Conservation (phyloP, 2,329 filamentous ascomycete genomes). For the Colletotrichum eleusines region DNA sequence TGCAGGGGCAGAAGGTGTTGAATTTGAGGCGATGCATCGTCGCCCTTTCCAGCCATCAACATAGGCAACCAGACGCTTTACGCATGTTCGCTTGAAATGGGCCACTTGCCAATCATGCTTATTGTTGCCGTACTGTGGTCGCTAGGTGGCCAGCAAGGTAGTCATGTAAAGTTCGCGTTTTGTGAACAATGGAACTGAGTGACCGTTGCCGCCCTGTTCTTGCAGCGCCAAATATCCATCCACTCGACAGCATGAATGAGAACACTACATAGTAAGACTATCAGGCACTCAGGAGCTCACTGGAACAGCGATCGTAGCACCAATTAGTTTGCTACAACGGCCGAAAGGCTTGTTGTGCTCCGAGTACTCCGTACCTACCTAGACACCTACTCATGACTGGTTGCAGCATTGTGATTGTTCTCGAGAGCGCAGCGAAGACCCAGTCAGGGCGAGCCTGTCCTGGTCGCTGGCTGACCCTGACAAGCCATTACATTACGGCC, state of each 20-base stretch:
- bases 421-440: constrained; percentile 2
- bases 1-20: neutral
- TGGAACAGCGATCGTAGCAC: neutral
- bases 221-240: constrained; percentile 6
- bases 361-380: too few species aligned
- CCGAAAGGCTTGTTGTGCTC: neutral
- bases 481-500: too few species aligned
- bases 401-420: neutral
- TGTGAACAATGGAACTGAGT: neutral
- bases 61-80: neutral
- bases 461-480: too few species aligned
- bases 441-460: neutral
- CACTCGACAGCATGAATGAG: neutral
- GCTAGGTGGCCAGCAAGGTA: too few species aligned
- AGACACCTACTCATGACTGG: neutral
- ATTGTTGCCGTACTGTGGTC: too few species aligned
- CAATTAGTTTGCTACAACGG: neutral
- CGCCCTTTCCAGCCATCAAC: neutral
- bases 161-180: neutral
- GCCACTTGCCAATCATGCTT: too few species aligned
- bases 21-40: neutral
- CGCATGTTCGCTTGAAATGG: neutral
- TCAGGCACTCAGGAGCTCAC: neutral
- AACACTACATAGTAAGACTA: neutral
- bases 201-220: constrained; percentile 19